A percentile compares a stretch with the other conserved stretches of the same genome.
These are phyloP conservation scores for Hirsutella thompsonii DNA, from an alignment of 2,329 filamentous ascomycete species.

Conservation along the genomic window DNA sequence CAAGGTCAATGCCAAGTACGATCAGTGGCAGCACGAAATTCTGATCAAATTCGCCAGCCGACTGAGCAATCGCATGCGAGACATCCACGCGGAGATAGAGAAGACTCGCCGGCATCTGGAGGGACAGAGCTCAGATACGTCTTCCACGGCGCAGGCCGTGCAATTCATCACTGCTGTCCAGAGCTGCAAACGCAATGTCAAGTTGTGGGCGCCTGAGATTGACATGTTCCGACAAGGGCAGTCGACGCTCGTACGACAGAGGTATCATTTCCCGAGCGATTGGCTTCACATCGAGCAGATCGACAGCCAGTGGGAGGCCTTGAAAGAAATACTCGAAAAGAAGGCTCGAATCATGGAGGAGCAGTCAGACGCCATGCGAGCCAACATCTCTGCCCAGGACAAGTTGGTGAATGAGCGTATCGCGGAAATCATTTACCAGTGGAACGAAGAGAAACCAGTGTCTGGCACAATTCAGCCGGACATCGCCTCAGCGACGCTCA, in stretches of 20 bases:
- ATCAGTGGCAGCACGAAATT: conserved; percentile 98
- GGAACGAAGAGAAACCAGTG: conserved; percentile 94
- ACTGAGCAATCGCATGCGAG: conserved; percentile 79
- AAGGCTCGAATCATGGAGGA: conserved; percentile 95
- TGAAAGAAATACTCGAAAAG: conserved; percentile 82
- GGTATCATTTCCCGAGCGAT: conserved; percentile 85
- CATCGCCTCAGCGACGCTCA: conserved; percentile 70
- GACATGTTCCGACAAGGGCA: conserved; percentile 94
- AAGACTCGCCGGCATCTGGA: conserved; percentile 85
- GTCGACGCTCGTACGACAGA: conserved; percentile 77
- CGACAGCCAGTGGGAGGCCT: conserved; percentile 85
- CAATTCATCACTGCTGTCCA: conserved; percentile 98
- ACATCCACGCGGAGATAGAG: conserved; percentile 84
- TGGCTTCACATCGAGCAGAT: conserved; percentile 96
- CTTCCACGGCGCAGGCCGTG: conserved; percentile 91
- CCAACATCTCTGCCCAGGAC: conserved; percentile 91
- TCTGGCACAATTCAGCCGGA: conserved; percentile 88
- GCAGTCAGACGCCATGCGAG: conserved; percentile 85
- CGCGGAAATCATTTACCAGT: conserved; percentile 68
- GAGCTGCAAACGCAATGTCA: conserved; percentile 87
- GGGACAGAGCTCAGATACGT: conserved; percentile 80
- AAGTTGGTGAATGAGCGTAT: conserved; percentile 85
- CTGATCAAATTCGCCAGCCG: conserved; percentile 84
- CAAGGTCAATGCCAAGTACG: conserved; percentile 97
- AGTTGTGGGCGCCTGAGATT: conserved; percentile 88